phyloP scores from a whole-genome alignment of 176 grass and related monocot species.

The Cenchrus americanus region DNA sequence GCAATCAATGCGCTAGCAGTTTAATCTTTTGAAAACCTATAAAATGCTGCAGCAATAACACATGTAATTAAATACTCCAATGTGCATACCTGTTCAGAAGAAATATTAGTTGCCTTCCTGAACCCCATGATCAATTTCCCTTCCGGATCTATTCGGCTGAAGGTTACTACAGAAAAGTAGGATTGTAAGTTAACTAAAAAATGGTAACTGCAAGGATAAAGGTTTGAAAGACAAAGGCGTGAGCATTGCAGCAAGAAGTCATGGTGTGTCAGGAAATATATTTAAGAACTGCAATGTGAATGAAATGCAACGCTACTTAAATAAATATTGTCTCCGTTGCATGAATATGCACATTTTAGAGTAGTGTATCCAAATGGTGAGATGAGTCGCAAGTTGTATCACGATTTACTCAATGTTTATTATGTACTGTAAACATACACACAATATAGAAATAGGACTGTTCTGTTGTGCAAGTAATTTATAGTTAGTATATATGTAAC shows the following conservation, averaged over 20 bases:
- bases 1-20: conserved; percentile 8
- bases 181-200: conserved; percentile 25
- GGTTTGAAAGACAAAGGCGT: not conserved
- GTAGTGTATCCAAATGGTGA: not conserved
- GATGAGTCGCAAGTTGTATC: not conserved
- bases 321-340: not conserved
- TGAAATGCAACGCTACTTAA: conserved; percentile 9
- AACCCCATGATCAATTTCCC: conserved; percentile 98
- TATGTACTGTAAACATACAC: not conserved
- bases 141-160: conserved; percentile 95
- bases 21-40: not conserved
- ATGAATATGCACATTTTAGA: not conserved
- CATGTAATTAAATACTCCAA: conserved; percentile 5
- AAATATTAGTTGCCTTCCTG: conserved; percentile 72
- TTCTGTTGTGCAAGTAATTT: not conserved
- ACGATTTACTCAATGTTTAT: not conserved
- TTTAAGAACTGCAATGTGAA: conserved; percentile 16
- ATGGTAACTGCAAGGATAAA: not conserved
- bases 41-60: not conserved
- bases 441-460: conserved; percentile 4
- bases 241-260: conserved; percentile 12
- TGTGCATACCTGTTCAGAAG: conserved; percentile 70
- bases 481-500: not conserved
- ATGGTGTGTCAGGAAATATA: not conserved
- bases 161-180: conserved; percentile 70